These are phyloP conservation scores for Cutaneotrichosporon sp. DNA, from an alignment of 1,284 basidiomycete species.

Conservation along the genomic window DNA sequence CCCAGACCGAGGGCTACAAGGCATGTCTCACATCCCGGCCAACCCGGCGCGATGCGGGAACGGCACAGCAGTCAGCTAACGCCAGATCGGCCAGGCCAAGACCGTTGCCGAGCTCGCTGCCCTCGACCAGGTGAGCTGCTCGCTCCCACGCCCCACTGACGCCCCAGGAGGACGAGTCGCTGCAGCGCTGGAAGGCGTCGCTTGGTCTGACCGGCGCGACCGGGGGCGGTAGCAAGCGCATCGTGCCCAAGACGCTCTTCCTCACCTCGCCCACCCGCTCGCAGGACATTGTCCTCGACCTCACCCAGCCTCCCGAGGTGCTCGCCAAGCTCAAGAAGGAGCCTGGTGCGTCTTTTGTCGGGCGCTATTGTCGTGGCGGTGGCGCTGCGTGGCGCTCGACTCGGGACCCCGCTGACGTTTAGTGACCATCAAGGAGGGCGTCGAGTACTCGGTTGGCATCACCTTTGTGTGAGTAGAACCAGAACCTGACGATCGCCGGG, in stretches of 20 bases:
- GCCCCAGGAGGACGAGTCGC: conserved; percentile 58
- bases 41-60: background rate
- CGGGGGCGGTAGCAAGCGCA: conserved; percentile 50
- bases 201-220: conserved; percentile 55
- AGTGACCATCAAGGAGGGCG: conserved; percentile 59
- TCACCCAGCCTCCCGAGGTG: conserved; percentile 49
- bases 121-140: conserved; percentile 47
- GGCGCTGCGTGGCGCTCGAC: background rate
- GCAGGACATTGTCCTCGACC: conserved; percentile 56
- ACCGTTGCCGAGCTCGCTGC: conserved; percentile 58
- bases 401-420: conserved; percentile 13
- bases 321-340: conserved; percentile 58
- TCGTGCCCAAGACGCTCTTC: conserved; percentile 54
- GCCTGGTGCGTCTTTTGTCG: conserved; percentile 46
- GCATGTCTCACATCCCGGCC: too few species aligned
- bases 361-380: background rate
- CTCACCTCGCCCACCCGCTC: conserved; percentile 55
- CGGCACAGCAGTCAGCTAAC: background rate
- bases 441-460: conserved; percentile 61
- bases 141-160: background rate
- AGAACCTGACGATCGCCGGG: too few species aligned
- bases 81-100: conserved; percentile 53
- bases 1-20: conserved; percentile 53
- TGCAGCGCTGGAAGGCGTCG: conserved; percentile 61
- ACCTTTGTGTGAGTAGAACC: conserved; percentile 52